Conservation (phyloP, 352 stramenopile species). For the Pythium grandisporangium region DNA sequence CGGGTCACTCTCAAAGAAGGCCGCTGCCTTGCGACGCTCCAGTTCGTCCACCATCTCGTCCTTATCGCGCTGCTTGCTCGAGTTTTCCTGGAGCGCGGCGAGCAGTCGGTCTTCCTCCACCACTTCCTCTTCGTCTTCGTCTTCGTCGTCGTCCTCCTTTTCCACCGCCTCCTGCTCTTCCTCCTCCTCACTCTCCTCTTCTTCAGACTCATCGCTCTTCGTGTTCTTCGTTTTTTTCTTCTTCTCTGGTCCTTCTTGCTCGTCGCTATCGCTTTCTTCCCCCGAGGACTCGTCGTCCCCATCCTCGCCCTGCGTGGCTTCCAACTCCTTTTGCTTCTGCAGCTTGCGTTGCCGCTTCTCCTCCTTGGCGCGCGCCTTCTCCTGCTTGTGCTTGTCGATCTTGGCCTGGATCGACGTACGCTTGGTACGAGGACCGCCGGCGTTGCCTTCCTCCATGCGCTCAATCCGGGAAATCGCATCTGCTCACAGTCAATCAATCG, state of each 20-base stretch:
- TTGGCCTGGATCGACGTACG: conserved; percentile 80
- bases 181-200: conserved; percentile 20
- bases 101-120: conserved; percentile 71
- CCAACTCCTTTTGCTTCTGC: conserved; percentile 19
- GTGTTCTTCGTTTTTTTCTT: conserved; percentile 11
- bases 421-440: conserved; percentile 41
- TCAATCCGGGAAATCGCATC: conserved; percentile 82
- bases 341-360: conserved; percentile 46
- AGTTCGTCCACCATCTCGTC: conserved; percentile 62
- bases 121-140: conserved; percentile 52
- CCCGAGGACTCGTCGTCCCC: conserved; percentile 9
- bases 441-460: conserved; percentile 38
- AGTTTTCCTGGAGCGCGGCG: conserved; percentile 44
- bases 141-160: conserved; percentile 27
- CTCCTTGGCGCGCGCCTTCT: conserved; percentile 55
- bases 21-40: conserved; percentile 72
- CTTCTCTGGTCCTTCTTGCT: conserved; percentile 9
- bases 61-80: conserved; percentile 34
- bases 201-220: conserved; percentile 18
- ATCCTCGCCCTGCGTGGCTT: conserved; percentile 13
- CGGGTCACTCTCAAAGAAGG: conserved; percentile 78
- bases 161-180: conserved; percentile 21
- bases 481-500: conserved; percentile 1
- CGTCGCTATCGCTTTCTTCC: conserved; percentile 6
- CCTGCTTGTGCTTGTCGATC: conserved; percentile 74